Percentiles rank a stretch among this genome's conserved stretches.
phyloP scores from a whole-genome alignment of 169 alveolate genomes.

The Plasmodium coatneyi region DNA sequence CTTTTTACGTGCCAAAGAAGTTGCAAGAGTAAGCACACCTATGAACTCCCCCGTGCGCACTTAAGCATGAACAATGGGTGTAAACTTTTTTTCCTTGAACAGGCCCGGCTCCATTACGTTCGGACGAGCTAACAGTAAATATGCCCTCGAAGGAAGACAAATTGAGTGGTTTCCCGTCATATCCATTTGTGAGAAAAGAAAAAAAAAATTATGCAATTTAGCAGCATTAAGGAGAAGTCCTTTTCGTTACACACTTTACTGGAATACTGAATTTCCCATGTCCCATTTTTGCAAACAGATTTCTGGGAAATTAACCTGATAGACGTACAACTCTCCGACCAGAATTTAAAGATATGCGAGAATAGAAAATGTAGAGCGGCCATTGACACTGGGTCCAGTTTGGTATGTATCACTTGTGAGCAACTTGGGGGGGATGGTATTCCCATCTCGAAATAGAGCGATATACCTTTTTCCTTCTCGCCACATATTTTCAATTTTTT shows the following conservation, averaged over 20 bases:
- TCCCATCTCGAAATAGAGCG: neutral
- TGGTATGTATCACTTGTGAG: slow-evolving; percentile 63
- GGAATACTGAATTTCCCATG: neutral
- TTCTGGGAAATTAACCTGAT: slow-evolving; percentile 92
- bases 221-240: neutral
- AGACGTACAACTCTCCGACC: slow-evolving; percentile 84
- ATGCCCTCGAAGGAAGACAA: slow-evolving; percentile 84
- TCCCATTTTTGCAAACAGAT: slow-evolving; percentile 73
- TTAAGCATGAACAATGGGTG: neutral
- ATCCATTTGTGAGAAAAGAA: slow-evolving; percentile 80
- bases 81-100: slow-evolving; percentile 6
- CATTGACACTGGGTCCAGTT: slow-evolving; percentile 92
- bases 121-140: slow-evolving; percentile 91
- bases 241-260: neutral
- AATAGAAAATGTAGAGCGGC: slow-evolving; percentile 90
- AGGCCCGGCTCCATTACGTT: slow-evolving; percentile 80
- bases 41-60: neutral
- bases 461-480: neutral
- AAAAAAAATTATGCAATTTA: neutral
- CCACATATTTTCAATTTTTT: neutral
- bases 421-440: neutral
- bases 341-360: slow-evolving; percentile 78
- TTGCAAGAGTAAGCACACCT: slow-evolving; percentile 8
- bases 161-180: slow-evolving; percentile 92
- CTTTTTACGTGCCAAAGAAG: slow-evolving; percentile 82